A percentile compares a stretch with the other conserved stretches of the same genome.
These are phyloP conservation scores for Hypomontagnella monticulosa DNA, from an alignment of 495 filamentous ascomycete species.

Conservation along the genomic window DNA sequence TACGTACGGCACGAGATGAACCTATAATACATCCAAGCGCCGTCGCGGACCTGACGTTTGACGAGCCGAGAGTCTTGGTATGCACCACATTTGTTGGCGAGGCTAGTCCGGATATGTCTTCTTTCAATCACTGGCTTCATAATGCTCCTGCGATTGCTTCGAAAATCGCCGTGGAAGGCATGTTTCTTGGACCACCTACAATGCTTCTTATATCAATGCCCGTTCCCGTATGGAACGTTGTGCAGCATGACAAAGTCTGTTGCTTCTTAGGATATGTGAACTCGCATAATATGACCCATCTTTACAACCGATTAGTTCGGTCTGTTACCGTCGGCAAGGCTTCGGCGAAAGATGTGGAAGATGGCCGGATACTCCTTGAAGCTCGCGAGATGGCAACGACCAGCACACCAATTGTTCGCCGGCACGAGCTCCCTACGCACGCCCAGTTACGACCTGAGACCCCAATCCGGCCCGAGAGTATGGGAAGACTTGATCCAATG, in stretches of 20 bases:
- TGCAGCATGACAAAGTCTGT: constrained; percentile 66
- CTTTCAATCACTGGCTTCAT: constrained; percentile 66
- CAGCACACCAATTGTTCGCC: constrained; percentile 42
- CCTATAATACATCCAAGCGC: constrained; percentile 51
- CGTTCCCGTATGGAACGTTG: constrained; percentile 62
- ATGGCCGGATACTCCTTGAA: constrained; percentile 59
- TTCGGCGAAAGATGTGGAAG: constrained; percentile 58
- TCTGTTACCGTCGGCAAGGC: constrained; percentile 49
- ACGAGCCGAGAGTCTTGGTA: constrained; percentile 62
- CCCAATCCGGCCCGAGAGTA: constrained; percentile 43
- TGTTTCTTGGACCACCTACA: constrained; percentile 66
- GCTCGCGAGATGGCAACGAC: constrained; percentile 49
- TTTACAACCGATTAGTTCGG: constrained; percentile 62
- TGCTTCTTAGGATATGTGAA: constrained; percentile 65
- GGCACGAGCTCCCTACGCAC: constrained; percentile 40
- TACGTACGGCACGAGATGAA: constrained; percentile 49
- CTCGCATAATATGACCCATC: constrained; percentile 66
- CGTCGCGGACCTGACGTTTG: constrained; percentile 60
- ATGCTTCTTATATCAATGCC: constrained; percentile 68
- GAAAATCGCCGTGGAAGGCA: constrained; percentile 65
- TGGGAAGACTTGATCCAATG: constrained; percentile 37
- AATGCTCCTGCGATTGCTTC: constrained; percentile 58
- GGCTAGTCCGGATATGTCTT: constrained; percentile 65
- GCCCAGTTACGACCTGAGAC: constrained; percentile 47
- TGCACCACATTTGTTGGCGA: constrained; percentile 67